Percentiles rank a stretch among this genome's conserved stretches.
Conservation (phyloP, 2,329 filamentous ascomycete species). For the Cadophora sp. region DNA sequence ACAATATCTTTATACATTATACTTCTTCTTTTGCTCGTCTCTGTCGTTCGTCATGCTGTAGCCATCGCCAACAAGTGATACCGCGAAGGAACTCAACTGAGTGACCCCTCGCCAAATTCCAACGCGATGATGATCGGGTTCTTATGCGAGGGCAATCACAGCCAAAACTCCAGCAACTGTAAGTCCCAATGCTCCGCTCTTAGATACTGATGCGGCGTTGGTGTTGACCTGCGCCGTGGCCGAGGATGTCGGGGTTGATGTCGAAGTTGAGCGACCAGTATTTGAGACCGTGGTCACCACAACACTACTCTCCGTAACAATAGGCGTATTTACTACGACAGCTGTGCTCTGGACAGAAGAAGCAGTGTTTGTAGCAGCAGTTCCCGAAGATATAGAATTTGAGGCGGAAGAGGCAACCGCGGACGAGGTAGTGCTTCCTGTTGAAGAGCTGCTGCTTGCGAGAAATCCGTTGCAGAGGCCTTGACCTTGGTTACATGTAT, state of each 20-base stretch:
- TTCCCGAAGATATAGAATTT: neutral
- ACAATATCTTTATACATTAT: no score
- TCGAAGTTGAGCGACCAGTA: neutral
- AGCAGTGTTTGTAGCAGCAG: no score
- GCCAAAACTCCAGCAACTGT: neutral
- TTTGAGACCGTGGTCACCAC: neutral
- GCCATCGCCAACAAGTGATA: no score
- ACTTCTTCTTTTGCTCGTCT: no score
- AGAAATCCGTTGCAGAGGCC: slow-evolving; percentile 26
- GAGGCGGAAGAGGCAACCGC: neutral
- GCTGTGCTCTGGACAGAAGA: neutral
- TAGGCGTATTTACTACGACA: neutral
- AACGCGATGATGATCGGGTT: no score
- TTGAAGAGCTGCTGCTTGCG: neutral
- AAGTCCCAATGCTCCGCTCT: neutral
- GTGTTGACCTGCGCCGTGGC: neutral
- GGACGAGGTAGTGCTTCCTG: neutral
- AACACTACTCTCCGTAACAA: slow-evolving; percentile 2
- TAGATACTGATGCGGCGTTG: neutral
- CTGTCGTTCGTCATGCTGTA: no score
- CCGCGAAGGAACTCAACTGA: no score
- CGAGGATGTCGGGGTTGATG: neutral
- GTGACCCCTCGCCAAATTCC: no score
- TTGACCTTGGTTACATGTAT: slow-evolving; percentile 26
- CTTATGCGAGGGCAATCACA: neutral